Base-by-base conservation (phyloP, 352 stramenopile species). In the Globisporangium echinulatum region DNA sequence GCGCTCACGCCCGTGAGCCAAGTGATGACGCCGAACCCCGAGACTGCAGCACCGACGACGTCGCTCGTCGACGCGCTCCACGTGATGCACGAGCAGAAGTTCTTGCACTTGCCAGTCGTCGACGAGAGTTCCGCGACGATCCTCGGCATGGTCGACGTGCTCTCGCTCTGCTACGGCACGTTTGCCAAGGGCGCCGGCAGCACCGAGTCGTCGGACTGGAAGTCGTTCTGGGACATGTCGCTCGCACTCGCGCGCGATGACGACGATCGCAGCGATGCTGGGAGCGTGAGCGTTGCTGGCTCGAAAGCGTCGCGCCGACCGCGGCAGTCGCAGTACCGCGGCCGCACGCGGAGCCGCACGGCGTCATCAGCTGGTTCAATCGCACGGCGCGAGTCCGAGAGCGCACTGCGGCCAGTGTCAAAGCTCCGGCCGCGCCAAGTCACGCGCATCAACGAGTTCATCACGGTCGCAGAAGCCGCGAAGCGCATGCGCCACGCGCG, bases 41-140 rank as follows among this genome's bases (percentile, higher is more conserved):
- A 99, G 69, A 89, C 88, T 14, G 93, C 97, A 15, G 81, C 81
- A 15, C 92, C 94, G 6, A 94, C 77, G 53, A 98, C 91, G 5
- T 97, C 90, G 37, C 88, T 99, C 9, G 73, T 99, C 8, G 97
- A 99, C 58, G 96, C 96, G 17, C 77, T 99, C 47, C 96, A 99
- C 66, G 91, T 98, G 25, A 99, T 99, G 96, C 94, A 98, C 63
- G 96, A 99, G 58, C 96, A 99, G 63, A 96, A 96, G 59, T 99
- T 99, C 68, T 70, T 99, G 38, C 97, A 98, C 59, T 65, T 99
- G 50, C 97, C 97, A 25, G 93, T 99, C 1, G 94, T 98, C 11
- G 93, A 98, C 48, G 59, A 85, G 25, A 76, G 67, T 14, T 82
- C 79, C 3, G 65, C 70, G 5, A 85, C 77, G 15, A 95, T 94